phyloP scores from a whole-genome alignment of 2,329 filamentous ascomycete genomes.

The Xylaria sp. region DNA sequence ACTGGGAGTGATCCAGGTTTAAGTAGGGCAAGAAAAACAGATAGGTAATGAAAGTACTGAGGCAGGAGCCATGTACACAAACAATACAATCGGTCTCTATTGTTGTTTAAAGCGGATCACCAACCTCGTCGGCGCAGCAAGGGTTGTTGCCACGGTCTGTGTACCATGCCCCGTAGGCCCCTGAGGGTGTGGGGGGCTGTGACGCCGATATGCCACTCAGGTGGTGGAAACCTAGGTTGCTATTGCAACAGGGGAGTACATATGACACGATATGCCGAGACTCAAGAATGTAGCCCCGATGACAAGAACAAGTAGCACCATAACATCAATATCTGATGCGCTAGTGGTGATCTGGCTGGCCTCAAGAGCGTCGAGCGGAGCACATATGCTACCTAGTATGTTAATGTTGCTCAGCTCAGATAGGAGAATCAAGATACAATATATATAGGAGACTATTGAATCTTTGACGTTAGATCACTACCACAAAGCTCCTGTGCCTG shows the following conservation, averaged over 20 bases:
- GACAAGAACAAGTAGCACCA: neutral
- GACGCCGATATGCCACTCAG: neutral
- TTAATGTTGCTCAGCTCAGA: neutral
- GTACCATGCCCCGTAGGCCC: neutral
- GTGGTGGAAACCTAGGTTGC: neutral
- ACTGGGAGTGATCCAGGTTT: neutral
- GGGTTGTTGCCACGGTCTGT: neutral
- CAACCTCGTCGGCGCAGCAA: constrained; percentile 23
- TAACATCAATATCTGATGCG: neutral
- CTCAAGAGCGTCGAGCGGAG: neutral
- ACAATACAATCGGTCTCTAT: neutral
- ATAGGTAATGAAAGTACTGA: neutral
- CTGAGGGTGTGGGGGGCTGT: neutral
- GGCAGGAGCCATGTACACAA: neutral
- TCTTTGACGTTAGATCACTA: too few relatives aligned
- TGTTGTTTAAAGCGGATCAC: constrained; percentile 14
- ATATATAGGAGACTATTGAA: too few relatives aligned
- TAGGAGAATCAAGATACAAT: neutral
- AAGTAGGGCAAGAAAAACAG: neutral
- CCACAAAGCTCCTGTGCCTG: too few relatives aligned
- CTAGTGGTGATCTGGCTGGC: neutral
- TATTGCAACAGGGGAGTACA: neutral
- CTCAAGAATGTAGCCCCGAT: neutral
- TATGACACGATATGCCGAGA: neutral
- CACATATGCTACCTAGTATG: neutral